phyloP scores from a whole-genome alignment of 192 early-diverging fungal species.

The Phlyctochytrium arcticum region DNA sequence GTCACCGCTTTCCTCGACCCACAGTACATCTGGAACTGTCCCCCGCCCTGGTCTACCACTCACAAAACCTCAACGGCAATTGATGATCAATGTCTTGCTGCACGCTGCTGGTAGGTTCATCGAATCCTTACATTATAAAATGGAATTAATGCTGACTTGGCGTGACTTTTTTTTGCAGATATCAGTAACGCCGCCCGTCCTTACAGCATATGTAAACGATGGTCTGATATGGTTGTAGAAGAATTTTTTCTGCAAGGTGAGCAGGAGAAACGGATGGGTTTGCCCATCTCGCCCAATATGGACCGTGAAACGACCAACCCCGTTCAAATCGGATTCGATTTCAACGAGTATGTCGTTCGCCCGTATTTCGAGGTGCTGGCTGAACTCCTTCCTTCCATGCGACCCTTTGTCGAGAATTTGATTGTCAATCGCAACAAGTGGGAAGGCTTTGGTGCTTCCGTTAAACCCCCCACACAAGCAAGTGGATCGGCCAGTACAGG shows the following conservation, averaged over 20 bases:
- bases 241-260: constrained; percentile 91
- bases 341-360: constrained; percentile 78
- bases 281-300: constrained; percentile 88
- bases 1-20: background rate
- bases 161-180: constrained; percentile 44
- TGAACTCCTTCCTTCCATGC: constrained; percentile 68
- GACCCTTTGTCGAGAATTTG: constrained; percentile 55
- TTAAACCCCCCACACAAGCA: background rate
- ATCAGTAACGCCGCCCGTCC: constrained; percentile 86
- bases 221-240: constrained; percentile 81
- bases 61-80: constrained; percentile 12
- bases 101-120: constrained; percentile 61
- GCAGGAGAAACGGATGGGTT: constrained; percentile 62
- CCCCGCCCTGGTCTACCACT: constrained; percentile 8
- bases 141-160: background rate
- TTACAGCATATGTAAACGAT: constrained; percentile 78
- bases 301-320: constrained; percentile 63
- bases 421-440: constrained; percentile 54
- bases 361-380: constrained; percentile 83
- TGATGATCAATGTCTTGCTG: constrained; percentile 60
- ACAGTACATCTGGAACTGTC: background rate
- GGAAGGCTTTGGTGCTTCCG: constrained; percentile 34
- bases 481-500: no score
- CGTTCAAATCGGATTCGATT: constrained; percentile 72
- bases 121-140: background rate